A percentile compares a stretch with the other conserved stretches of the same genome.
Conservation (phyloP, 129 eudicot species). For the Cynara cardunculus region DNA sequence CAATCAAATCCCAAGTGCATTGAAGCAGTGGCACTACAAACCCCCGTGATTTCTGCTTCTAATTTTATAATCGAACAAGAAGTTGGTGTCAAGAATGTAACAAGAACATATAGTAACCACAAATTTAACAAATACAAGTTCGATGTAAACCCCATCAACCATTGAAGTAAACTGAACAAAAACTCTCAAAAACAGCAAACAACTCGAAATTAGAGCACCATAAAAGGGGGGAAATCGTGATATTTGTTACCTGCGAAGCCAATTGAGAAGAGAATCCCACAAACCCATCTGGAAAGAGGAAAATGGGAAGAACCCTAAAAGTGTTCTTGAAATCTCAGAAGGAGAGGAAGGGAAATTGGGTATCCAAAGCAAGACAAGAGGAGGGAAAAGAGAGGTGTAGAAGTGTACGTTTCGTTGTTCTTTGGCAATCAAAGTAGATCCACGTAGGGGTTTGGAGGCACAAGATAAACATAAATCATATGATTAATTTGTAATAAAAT, state of each 20-base stretch:
- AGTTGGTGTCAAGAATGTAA: not conserved
- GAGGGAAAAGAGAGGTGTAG: conserved; percentile 8
- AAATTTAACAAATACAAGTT: conserved; percentile 2
- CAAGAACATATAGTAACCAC: not conserved
- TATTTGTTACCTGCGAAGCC: conserved; percentile 65
- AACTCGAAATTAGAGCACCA: not conserved
- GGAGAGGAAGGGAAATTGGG: not conserved
- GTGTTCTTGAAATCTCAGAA: conserved; percentile 31
- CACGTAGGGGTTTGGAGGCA: not conserved
- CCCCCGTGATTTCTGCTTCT: not conserved
- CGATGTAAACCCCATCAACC: not conserved
- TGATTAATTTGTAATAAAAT: no score
- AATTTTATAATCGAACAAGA: not conserved
- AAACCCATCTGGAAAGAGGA: conserved; percentile 47
- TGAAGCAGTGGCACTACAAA: not conserved
- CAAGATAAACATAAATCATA: not conserved
- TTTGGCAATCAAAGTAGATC: not conserved
- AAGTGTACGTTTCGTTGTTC: conserved; percentile 1
- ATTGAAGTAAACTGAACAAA: not conserved
- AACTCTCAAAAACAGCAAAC: not conserved
- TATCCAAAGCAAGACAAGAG: conserved; percentile 1
- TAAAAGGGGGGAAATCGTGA: not conserved
- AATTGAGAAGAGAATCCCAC: conserved; percentile 77
- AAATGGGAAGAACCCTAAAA: conserved; percentile 19
- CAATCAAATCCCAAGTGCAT: not conserved